Evolutionary conservation across 495 filamentous ascomycete species (phyloP).

Genomic region (Penicillium canariense): DNA sequence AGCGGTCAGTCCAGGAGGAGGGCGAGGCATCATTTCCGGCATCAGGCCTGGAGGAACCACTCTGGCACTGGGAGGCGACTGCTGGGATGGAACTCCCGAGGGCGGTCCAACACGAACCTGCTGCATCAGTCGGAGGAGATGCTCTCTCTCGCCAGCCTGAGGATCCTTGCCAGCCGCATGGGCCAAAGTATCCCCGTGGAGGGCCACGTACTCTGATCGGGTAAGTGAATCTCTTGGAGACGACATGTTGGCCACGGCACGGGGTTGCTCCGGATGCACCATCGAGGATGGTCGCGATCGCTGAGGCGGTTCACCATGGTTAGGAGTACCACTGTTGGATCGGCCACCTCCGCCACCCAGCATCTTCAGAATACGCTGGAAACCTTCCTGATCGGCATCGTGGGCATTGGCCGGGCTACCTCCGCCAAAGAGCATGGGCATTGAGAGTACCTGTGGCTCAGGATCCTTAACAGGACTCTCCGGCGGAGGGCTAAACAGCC

Average conservation of each 20-base stretch:
- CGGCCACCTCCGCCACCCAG: conserved; percentile 52
- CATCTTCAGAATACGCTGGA: conserved; percentile 84
- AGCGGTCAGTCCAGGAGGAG: conserved; percentile 40
- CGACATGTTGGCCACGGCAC: conserved; percentile 29
- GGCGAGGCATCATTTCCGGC: conserved; percentile 46
- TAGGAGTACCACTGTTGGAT: conserved; percentile 43
- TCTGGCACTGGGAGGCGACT: conserved; percentile 32
- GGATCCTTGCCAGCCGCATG: conserved; percentile 32
- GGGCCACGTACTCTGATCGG: conserved; percentile 33
- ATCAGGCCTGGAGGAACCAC: conserved; percentile 41
- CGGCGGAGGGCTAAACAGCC: conserved; percentile 71
- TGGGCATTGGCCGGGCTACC: conserved; percentile 43
- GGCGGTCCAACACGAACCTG: conserved; percentile 41
- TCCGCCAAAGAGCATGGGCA: conserved; percentile 20
- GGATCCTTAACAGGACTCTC: conserved; percentile 52
- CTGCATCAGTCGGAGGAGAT: conserved; percentile 54
- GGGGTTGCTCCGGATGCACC: conserved; percentile 34
- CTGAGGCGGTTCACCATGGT: conserved; percentile 29
- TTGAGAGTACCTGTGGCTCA: conserved; percentile 36
- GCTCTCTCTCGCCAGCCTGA: conserved; percentile 45
- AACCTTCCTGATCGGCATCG: conserved; percentile 81
- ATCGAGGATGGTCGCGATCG: conserved; percentile 29
- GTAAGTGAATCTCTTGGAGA: conserved; percentile 37
- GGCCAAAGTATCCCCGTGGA: conserved; percentile 31
- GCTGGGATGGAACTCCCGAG: conserved; percentile 27